Conservation (phyloP, 441 rosid species). For the Gossypium trilobum region DNA sequence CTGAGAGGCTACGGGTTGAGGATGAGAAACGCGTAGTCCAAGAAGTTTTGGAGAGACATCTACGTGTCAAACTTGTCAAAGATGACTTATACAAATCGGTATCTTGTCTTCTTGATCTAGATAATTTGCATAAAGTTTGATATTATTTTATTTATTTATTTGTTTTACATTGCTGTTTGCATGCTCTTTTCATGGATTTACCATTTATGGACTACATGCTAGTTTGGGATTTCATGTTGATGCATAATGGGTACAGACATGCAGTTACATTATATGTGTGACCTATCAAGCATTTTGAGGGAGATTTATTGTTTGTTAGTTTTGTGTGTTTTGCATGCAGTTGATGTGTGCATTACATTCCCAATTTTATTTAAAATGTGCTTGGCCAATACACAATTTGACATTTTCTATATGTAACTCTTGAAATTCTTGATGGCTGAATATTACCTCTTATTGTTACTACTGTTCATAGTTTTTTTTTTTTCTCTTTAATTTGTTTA, state of each 20-base stretch:
- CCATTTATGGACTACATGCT: not conserved
- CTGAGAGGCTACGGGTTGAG: conserved; percentile 89
- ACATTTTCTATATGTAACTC: not conserved
- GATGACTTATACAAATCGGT: conserved; percentile 72
- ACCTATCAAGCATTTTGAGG: not conserved
- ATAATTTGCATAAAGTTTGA: not conserved
- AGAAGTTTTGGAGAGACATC: conserved; percentile 65
- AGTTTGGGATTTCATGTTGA: not conserved
- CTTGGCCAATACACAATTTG: not conserved
- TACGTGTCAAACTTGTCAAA: conserved; percentile 48
- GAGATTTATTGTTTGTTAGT: not conserved
- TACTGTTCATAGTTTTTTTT: not conserved
- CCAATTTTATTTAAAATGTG: not conserved
- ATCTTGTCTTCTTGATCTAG: conserved; percentile 6
- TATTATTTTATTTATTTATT: not conserved
- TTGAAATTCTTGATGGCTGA: not conserved
- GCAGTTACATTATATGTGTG: not conserved
- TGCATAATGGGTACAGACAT: not conserved
- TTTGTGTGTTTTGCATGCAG: not conserved
- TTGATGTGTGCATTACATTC: not conserved
- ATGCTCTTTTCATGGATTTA: conserved; percentile 1
- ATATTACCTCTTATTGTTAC: not conserved
- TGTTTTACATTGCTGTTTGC: not conserved
- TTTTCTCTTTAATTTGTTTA: not conserved
- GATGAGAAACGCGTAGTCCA: conserved; percentile 73